A percentile compares a stretch with the other conserved stretches of the same genome.
phyloP scores from a whole-genome alignment of 1,139 yeast genomes.

The Candida sanyaensis region DNA sequence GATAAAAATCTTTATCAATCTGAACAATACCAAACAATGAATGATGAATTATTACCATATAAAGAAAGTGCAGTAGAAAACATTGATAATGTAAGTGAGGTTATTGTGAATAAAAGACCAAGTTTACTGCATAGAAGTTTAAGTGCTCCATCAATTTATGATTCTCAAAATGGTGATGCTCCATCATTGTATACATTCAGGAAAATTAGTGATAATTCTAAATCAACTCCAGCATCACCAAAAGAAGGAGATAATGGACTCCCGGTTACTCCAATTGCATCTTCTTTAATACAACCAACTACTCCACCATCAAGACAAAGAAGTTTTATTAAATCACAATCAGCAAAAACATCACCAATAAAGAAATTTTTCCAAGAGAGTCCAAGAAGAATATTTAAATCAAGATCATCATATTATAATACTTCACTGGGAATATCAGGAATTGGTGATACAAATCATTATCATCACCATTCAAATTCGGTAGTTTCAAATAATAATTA shows the following conservation, averaged over 20 bases:
- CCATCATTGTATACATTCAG: constrained; percentile 10
- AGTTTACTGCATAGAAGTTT: constrained; percentile 29
- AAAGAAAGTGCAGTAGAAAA: constrained; percentile 22
- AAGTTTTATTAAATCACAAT: background rate
- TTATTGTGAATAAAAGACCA: constrained; percentile 9
- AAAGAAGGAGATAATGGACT: background rate
- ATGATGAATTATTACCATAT: constrained; percentile 21
- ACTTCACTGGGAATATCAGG: background rate
- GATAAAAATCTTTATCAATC: constrained; percentile 5
- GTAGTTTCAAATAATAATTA: constrained; percentile 24
- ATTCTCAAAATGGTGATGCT: constrained; percentile 14
- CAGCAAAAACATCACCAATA: constrained; percentile 29
- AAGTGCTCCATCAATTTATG: constrained; percentile 47
- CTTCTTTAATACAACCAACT: constrained; percentile 3
- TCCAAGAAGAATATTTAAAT: constrained; percentile 31
- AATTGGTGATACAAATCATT: constrained; percentile 7
- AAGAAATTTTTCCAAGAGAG: constrained; percentile 35
- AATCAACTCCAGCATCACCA: background rate
- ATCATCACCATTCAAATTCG: constrained; percentile 31
- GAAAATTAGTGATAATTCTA: constrained; percentile 4
- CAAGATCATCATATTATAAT: constrained; percentile 6
- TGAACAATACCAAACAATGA: constrained; percentile 1
- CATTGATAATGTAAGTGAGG: constrained; percentile 33
- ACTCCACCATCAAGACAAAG: constrained; percentile 15
- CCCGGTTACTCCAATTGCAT: constrained; percentile 4